Evolutionary conservation across 805 yeast genomes (phyloP), one percentile per base, ranked within the genome.

Genomic region (Ogataea populi-albae): DNA sequence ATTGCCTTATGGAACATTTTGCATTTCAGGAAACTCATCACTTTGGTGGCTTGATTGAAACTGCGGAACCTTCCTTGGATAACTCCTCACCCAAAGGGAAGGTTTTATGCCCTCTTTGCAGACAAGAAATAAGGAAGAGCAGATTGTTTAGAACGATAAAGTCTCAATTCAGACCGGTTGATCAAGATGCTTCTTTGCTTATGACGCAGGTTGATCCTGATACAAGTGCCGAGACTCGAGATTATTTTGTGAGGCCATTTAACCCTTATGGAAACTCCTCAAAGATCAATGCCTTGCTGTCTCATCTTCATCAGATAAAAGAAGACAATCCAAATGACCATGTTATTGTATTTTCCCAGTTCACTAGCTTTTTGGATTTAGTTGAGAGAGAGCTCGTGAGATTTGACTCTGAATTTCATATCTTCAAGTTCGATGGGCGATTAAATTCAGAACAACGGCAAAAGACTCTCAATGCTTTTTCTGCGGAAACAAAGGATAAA

Each of bases 291-390:
- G 87, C 94, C 0, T 64, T 88, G 17, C 40, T 85, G 4, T 60
- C 67, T 4, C 87, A 83, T 50, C 58, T 87, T 12, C 64, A 73
- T 23, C 62, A 60, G 18, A 60, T 83, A 11, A 71, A 69, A 37
- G 75, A 71, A 17, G 75, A 74, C 11, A 67, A 74, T 6, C 75
- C 81, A 0, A 78, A 77, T 11, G 86, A 80, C 39, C 87, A 84
- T 50, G 77, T 84, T 3, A 88, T 91, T 32, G 89, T 91, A 0
- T 91, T 91, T 53, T 87, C 96, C 2, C 97, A 91, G 49, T 89
- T 89, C 50, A 84, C 96, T 0, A 72, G 86, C 0, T 91, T 78
- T 51, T 57, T 89, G 41, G 96, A 87, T 55, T 64, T 86, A 7
- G 75, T 89, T 35, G 82, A 83, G 47, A 56, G 53, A 14, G 93